These are phyloP conservation scores for Globisporangium paddicum DNA, from an alignment of 352 stramenopile species.

Conservation along the genomic window DNA sequence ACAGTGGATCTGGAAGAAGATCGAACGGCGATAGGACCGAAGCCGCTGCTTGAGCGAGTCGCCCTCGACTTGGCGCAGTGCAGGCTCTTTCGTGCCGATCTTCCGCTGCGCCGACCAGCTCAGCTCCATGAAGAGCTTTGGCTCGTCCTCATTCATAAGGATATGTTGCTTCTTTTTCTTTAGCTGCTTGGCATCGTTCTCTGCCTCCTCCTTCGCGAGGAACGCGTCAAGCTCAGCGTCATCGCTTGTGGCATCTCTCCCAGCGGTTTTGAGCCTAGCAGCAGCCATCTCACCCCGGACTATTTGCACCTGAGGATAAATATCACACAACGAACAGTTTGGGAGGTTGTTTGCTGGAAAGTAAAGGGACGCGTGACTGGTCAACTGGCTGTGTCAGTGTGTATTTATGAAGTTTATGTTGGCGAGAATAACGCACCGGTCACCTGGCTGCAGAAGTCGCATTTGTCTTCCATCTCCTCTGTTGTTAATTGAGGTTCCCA, in stretches of 20 bases:
- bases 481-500: neutral
- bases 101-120: conserved; percentile 57
- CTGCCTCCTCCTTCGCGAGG: conserved; percentile 38
- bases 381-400: neutral
- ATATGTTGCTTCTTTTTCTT: conserved; percentile 23
- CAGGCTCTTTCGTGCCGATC: conserved; percentile 49
- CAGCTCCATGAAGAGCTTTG: conserved; percentile 74
- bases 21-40: conserved; percentile 58
- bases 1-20: conserved; percentile 81
- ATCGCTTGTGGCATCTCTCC: neutral
- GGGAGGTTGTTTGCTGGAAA: neutral
- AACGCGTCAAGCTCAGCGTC: conserved; percentile 51
- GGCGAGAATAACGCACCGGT: conserved; percentile 3
- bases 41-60: conserved; percentile 67
- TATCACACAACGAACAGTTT: no score
- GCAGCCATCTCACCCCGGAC: neutral
- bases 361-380: neutral
- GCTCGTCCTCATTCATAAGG: conserved; percentile 26
- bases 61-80: conserved; percentile 65
- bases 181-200: conserved; percentile 30
- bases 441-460: neutral
- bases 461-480: neutral
- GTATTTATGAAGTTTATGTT: conserved; percentile 7
- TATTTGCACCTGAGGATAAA: neutral
- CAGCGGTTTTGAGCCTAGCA: neutral